Conservation (phyloP, 2,329 filamentous ascomycete genomes). For the Botrytis galanthina region DNA sequence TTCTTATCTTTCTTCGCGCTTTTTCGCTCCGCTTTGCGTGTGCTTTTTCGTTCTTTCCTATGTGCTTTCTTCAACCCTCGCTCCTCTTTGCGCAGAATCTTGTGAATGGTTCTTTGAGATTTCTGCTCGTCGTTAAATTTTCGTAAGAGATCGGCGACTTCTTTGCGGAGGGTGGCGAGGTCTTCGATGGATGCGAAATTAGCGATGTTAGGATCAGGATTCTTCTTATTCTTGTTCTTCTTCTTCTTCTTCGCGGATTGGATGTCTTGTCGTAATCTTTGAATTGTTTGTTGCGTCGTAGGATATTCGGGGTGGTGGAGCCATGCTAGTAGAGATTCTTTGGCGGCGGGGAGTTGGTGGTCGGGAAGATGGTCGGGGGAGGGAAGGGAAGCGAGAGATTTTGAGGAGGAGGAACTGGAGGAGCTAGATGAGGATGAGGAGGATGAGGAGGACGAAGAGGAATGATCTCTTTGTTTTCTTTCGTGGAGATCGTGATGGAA, state of each 20-base stretch:
- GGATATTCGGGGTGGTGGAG: constrained; percentile 49
- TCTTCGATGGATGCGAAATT: constrained; percentile 32
- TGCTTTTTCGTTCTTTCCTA: neutral
- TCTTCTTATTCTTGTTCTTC: constrained; percentile 28
- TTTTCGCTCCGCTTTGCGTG: constrained; percentile 15
- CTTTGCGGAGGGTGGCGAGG: constrained; percentile 42
- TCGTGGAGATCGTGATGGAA: constrained; percentile 10
- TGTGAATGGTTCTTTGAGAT: constrained; percentile 34
- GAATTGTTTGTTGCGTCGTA: constrained; percentile 48
- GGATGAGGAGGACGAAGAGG: constrained; percentile 29
- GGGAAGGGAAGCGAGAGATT: constrained; percentile 53
- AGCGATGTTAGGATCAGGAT: neutral
- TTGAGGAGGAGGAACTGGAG: constrained; percentile 36
- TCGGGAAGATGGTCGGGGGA: constrained; percentile 51
- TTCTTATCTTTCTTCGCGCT: constrained; percentile 30
- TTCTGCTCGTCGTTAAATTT: constrained; percentile 46
- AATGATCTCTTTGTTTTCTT: constrained; percentile 21
- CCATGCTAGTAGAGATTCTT: constrained; percentile 48
- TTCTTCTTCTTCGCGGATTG: constrained; percentile 40
- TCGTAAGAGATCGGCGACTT: constrained; percentile 47
- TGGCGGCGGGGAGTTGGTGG: constrained; percentile 48
- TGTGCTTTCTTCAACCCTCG: constrained; percentile 6
- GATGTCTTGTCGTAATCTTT: constrained; percentile 45
- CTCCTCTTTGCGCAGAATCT: constrained; percentile 26
- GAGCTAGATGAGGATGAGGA: constrained; percentile 41